Conservation (phyloP, 306 rosid genomes). For the Carpinus fangiana region DNA sequence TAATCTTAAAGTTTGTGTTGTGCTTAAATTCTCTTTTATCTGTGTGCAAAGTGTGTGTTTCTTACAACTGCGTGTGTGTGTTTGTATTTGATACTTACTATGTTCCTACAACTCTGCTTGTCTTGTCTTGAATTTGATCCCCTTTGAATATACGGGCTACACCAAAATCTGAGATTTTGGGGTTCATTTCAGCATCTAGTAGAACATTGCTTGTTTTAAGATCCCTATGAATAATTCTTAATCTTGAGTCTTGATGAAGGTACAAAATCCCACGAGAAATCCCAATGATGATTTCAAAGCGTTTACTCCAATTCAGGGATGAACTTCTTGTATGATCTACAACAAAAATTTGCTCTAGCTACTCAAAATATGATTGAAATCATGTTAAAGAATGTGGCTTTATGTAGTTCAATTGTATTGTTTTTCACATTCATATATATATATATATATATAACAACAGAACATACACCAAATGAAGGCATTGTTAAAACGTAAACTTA, state of each 20-base stretch:
- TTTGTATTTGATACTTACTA: constrained; percentile 23
- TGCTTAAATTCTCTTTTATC: background rate
- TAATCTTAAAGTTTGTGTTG: background rate
- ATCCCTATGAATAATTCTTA: background rate
- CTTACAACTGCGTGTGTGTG: too few relatives aligned
- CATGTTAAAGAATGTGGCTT: background rate
- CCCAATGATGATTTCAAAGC: constrained; percentile 8
- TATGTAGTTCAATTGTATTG: background rate
- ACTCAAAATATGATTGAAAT: background rate
- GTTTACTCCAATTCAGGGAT: background rate
- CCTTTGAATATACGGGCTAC: background rate
- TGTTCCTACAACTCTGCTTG: constrained; percentile 42
- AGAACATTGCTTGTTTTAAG: background rate
- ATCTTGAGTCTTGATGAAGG: background rate
- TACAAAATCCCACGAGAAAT: constrained; percentile 1
- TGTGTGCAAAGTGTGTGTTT: background rate
- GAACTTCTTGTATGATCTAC: background rate
- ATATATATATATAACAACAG: too few relatives aligned
- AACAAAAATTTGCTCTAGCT: background rate
- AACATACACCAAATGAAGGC: too few relatives aligned
- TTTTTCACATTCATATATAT: too few relatives aligned
- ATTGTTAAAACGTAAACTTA: background rate
- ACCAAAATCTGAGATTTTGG: background rate
- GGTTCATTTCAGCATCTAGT: background rate
- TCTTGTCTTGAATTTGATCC: background rate